Evolutionary conservation across 1,284 basidiomycete species (phyloP), one percentile per base, ranked within the genome.

Genomic region (Ustilago xerochloae): DNA sequence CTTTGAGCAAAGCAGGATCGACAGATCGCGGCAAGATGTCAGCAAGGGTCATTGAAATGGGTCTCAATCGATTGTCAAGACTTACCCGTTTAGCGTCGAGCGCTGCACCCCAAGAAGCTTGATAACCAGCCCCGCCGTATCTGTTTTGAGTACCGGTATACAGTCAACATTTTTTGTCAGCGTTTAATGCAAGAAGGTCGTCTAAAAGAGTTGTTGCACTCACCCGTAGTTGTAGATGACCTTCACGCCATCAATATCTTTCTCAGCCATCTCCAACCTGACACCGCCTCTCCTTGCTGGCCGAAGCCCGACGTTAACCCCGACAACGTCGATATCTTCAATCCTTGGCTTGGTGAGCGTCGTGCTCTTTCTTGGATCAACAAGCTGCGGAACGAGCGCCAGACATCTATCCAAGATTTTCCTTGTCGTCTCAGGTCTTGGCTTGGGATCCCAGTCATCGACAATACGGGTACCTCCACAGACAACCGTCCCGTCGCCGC

Each of bases 51-150:
- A 20, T 4, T 6, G 10, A 0, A 15, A 15, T 38, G 8, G 39
- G n/a, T 8, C 28, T 13, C 3, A 3, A 20, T 3, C 7, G 9
- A 16, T 3, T 3, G 26, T 4, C 6, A 2, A 20, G 13, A 64
- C 64, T 46, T 46, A 74, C 66, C 50, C 63, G 16, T 30, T 75
- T 70, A 0, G 58, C 64, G 5, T 79, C 67, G 13, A 73, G 41
- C 13, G 78, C 79, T 9, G 76, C 78, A 30, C 79, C 79, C 79
- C 78, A 79, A 26, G 73, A 77, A 24, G 68, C 65, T 55, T 81
- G 79, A n/a, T 81, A 81, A 0, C 79, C 79, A 2, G 58, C 56
- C 7, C 78, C 78, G 26, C 77, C 77, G 36, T 65, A 73, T 0
- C 67, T 69, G 46, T 54, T 12, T 33, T n/a, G n/a, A n/a, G n/a